Evolutionary conservation across 768 basidiomycete genomes (phyloP), one percentile per base, ranked within the genome.

Genomic region (Royoungia palumana): DNA sequence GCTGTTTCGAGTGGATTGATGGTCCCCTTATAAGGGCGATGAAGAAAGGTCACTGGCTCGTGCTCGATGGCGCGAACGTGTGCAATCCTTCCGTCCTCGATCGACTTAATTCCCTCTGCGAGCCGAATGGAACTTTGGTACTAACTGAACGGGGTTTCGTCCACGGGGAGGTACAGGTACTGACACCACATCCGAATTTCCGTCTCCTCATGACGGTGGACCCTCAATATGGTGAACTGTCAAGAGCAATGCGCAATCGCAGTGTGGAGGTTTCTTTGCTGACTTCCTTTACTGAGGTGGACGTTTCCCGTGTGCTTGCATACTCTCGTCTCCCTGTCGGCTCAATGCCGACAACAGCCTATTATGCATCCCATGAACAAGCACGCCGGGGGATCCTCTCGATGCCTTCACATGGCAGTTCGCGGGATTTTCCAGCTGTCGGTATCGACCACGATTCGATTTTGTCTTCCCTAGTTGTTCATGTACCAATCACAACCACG

Each of bases 221-320:
- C 62, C 89, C 92, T 24, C 84, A 85, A 53, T 78, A 86, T 53
- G 96, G 96, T 38, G 96, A 99, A 68, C 73, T 98, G 11, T 98
- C 96, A 2, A 79, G 96, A 32, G 96, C 96, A 2, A 99, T 99
- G 96, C 87, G 96, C 21, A 99, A 99, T 69, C 83, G 96, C 48
- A 95, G 95, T 16, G 74, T 96, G 30, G 96, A 99, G 67, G 77
- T 97, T 40, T 76, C 78, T 24, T 58, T 93, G 46, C 46, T 75
- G 10, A 43, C 62, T 6, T 44, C 49, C 17, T 64, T 69, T 41
- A 59, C 63, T 13, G 55, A 69, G 11, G 79, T 83, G 49, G 85
- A 87, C 54, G n/a, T 27, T 9, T 46, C 44, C 25, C 72, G 78
- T 21, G 49, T 84, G 14, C 66, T 69, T 14, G 75, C 81, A 47